Percentiles rank a stretch among this genome's conserved stretches.
phyloP scores from a whole-genome alignment of 1,284 basidiomycete genomes.

The Rhodotorula mucilaginosa region DNA sequence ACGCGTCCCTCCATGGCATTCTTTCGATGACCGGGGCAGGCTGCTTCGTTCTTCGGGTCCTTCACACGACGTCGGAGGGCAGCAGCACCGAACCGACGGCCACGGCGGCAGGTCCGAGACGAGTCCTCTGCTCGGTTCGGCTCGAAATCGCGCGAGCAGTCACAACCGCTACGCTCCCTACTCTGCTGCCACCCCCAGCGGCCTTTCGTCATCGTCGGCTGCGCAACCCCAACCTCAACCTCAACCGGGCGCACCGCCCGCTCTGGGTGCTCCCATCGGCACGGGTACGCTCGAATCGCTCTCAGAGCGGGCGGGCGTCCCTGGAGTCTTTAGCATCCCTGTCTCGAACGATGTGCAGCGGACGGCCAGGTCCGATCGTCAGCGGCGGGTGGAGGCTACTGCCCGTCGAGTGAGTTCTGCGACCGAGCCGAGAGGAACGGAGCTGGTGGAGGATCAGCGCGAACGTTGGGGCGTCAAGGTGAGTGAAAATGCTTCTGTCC shows the following conservation, averaged over 20 bases:
- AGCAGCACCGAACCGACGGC: too few species aligned
- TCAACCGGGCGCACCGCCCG: background rate
- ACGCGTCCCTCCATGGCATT: background rate
- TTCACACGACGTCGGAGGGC: background rate
- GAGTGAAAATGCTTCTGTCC: background rate
- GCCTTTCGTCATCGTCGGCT: background rate
- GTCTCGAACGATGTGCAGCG: background rate
- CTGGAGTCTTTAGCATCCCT: background rate
- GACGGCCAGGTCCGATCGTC: background rate
- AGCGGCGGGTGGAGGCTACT: background rate
- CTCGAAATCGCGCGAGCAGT: background rate
- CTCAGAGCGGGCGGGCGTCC: too few species aligned
- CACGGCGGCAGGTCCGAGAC: background rate
- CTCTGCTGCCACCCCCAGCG: background rate
- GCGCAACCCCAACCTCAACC: background rate
- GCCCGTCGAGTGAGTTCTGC: too few species aligned
- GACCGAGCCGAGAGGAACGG: background rate
- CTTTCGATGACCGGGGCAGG: background rate
- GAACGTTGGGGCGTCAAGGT: constrained; percentile 38
- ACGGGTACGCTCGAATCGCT: background rate
- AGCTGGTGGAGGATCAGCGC: background rate
- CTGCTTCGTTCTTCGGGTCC: too few species aligned
- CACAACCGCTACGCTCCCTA: background rate
- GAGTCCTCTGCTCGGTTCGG: background rate
- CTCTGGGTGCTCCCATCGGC: background rate